Evolutionary conservation across 345 rosid genomes (phyloP).

Genomic region (Acer campestre): DNA sequence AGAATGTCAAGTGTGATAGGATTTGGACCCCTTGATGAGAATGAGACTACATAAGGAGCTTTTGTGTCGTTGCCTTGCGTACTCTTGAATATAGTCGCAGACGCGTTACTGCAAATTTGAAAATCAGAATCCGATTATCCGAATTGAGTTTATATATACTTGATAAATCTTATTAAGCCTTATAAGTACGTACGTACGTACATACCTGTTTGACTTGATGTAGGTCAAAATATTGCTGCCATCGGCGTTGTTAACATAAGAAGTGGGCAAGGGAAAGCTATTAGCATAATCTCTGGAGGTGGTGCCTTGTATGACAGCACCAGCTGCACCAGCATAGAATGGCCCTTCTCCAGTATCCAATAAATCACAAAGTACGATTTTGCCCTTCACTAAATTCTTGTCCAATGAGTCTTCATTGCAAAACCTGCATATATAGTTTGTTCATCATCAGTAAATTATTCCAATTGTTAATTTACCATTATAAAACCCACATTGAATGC

Average conservation of each 20-base stretch:
- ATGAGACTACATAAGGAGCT: slow-evolving; percentile 38
- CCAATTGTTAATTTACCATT: no score
- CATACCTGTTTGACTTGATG: slow-evolving; percentile 27
- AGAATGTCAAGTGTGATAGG: slow-evolving; percentile 43
- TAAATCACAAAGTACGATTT: no score
- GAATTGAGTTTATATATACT: no score
- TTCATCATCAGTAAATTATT: no score
- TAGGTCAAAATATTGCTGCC: slow-evolving; percentile 15
- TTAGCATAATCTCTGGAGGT: not conserved
- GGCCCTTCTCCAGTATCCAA: slow-evolving; percentile 3
- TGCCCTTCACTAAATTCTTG: no score
- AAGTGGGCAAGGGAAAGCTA: slow-evolving; percentile 27
- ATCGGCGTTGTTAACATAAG: slow-evolving; percentile 11
- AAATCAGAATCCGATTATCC: no score
- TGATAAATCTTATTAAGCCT: no score
- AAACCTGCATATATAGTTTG: no score
- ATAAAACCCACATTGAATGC: no score
- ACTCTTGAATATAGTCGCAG: slow-evolving; percentile 27
- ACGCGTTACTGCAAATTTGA: slow-evolving; percentile 24
- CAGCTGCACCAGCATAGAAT: slow-evolving; percentile 23
- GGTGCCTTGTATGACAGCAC: slow-evolving; percentile 19
- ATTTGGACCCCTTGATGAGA: slow-evolving; percentile 64
- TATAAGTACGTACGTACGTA: not conserved
- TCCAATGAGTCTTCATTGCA: no score
- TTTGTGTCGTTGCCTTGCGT: slow-evolving; percentile 3